A percentile compares a stretch with the other conserved stretches of the same genome.
Evolutionary conservation across 78 protist species (phyloP).

Genomic region (Fonticula alba): DNA sequence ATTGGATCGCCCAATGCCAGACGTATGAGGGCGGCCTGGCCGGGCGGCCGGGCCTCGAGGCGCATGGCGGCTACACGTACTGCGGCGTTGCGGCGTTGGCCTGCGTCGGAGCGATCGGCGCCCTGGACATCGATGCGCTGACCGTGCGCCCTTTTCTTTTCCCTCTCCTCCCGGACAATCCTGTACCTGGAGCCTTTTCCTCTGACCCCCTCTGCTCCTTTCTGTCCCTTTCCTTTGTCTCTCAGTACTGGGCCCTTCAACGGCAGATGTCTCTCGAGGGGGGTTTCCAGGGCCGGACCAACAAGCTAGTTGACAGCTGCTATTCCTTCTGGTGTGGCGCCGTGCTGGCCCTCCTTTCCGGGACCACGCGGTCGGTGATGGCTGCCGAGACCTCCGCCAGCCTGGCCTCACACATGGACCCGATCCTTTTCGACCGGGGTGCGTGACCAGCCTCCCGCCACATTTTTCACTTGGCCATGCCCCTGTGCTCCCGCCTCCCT

Average conservation of each 20-base stretch:
- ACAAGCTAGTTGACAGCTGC: slow-evolving; percentile 92
- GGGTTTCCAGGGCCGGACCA: slow-evolving; percentile 91
- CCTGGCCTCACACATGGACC: neutral
- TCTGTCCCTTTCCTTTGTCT: neutral
- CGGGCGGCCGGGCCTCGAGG: slow-evolving; percentile 73
- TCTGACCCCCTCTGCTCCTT: too few relatives aligned
- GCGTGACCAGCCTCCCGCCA: neutral
- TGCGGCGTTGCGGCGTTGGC: slow-evolving; percentile 80
- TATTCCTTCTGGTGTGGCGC: slow-evolving; percentile 89
- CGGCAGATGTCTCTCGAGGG: slow-evolving; percentile 77
- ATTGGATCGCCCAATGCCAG: slow-evolving; percentile 61
- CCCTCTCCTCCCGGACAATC: neutral
- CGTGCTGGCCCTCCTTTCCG: slow-evolving; percentile 9
- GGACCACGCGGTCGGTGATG: neutral
- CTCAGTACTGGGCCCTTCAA: slow-evolving; percentile 48
- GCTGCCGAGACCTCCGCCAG: neutral
- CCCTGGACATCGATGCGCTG: slow-evolving; percentile 27
- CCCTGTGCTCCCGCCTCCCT: neutral
- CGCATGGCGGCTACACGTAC: slow-evolving; percentile 97
- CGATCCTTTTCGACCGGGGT: neutral
- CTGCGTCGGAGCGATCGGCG: slow-evolving; percentile 22
- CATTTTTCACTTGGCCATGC: neutral
- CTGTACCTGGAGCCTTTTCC: neutral
- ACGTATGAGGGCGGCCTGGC: slow-evolving; percentile 94
- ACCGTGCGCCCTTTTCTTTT: neutral